Conservation (phyloP, 2,329 filamentous ascomycete genomes). For the Albophoma yamanashiensis region DNA sequence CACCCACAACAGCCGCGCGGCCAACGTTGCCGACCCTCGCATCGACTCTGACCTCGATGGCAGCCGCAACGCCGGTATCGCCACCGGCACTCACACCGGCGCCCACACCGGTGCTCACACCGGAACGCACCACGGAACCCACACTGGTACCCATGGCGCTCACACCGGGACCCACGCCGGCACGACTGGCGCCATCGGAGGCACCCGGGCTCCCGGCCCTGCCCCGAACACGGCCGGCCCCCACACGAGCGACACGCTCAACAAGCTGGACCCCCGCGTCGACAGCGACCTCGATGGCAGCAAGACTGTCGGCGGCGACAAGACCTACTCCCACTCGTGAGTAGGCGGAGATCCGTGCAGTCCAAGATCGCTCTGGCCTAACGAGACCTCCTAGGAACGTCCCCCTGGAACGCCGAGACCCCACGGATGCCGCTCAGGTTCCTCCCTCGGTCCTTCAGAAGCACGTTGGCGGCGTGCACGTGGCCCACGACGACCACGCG, state of each 20-base stretch:
- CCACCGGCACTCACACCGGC: not conserved
- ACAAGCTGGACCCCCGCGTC: conserved; percentile 45
- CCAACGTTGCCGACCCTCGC: conserved; percentile 39
- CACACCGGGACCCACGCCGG: not conserved
- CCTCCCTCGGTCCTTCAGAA: conserved; percentile 41
- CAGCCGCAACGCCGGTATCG: conserved; percentile 20
- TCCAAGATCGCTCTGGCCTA: not conserved
- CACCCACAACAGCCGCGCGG: conserved; percentile 29
- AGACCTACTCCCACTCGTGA: conserved; percentile 30
- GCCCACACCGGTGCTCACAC: conserved; percentile 11
- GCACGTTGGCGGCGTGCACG: conserved; percentile 32
- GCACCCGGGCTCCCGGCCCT: conserved; percentile 11
- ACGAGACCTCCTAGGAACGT: not conserved
- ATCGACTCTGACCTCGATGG: conserved; percentile 39
- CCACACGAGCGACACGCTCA: conserved; percentile 40
- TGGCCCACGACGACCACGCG: conserved; percentile 31
- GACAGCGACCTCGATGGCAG: conserved; percentile 44
- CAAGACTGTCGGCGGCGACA: conserved; percentile 44
- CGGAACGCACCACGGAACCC: conserved; percentile 4
- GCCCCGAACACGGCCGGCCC: conserved; percentile 23
- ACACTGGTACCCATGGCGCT: not conserved
- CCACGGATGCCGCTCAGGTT: conserved; percentile 45
- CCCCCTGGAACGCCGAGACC: conserved; percentile 24
- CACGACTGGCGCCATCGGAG: not conserved
- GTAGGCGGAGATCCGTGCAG: conserved; percentile 6